Evolutionary conservation across 108 stramenopile genomes (phyloP), one percentile per base, ranked within the genome.

Genomic region (Cyclotella baltica): DNA sequence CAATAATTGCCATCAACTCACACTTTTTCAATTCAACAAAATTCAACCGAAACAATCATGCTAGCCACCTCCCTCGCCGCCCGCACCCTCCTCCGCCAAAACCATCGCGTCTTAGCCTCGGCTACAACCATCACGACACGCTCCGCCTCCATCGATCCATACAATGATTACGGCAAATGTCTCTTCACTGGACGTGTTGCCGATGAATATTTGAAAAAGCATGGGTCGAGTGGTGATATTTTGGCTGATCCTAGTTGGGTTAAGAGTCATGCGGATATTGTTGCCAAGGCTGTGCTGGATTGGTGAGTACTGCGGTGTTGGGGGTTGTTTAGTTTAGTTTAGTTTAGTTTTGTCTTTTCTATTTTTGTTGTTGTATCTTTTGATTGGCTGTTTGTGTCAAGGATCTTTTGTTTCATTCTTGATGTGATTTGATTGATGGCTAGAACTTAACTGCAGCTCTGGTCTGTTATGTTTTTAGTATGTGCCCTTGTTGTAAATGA

Each of bases 181-280:
- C 81, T 96, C 62, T 97, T 97, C 86, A 89, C 92, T 29, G 97
- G 97, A 59, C 85, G 83, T 18, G 88, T 96, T 51, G 97, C 97
- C 40, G 95, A 93, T 51, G 86, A 91, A 63, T 97, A 97, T 81
- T 82, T 97, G 25, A 86, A 92, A 77, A 94, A 94, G 75, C 93
- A 96, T 70, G 97, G 97, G 20, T 85, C 87, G 37, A 78, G 83
- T 53, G 88, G 76, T 18, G 87, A 75, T 11, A 76, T 93, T 57
- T 76, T 97, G 72, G 84, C 92, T 57, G 91, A 95, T 83, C 91
- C 90, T 27, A 48, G 66, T 25, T 97, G 97, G 97, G 86, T 87
- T 25, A 83, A 86, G 75, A 91, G 76, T 27, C 81, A 87, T 72
- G 62, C 97, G 38, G 97, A 97, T 76, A 86, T 69, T 28, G 95